Base-by-base conservation (phyloP, 441 rosid species). In the Eutrema salsugineum region DNA sequence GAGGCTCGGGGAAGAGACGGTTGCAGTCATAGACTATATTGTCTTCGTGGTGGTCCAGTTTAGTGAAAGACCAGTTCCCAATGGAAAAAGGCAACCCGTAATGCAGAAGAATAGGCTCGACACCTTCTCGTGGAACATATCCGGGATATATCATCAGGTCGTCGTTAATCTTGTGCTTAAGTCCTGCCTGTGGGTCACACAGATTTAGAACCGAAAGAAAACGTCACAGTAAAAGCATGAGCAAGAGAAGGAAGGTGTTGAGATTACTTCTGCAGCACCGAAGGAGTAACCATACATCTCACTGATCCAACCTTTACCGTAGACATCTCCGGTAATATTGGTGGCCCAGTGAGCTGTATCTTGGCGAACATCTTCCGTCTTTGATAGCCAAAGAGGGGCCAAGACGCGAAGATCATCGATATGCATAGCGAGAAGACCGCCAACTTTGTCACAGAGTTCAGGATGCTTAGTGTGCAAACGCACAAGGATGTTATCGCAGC, bases 211-310 rank as follows among this genome's bases (percentile, higher is more conserved):
- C 1, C 2, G 38, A 66, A 74, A 16, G 20, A 38, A 39, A 12
- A 39, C 2, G 66, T 46, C 3, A 72, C 3, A 7, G 12, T 30
- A 10, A 20, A 16, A 58, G 33, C 3, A 64, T 12, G 50, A 64
- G 57, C 15, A 43, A 56, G 59, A 51, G 46, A 65, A 68, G 67
- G 57, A 30, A 66, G 19, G 67, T 11, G 73, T 35, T 30, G 50
- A 76, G 86, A 71, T 17, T 78, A 95, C 99, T 71, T 95, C 94
- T 15, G 99, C 98, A 9, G 99, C 99, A 75, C 99, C 99, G 77
- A 95, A 95, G 40, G 99, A 93, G 86, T 95, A 95, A 80, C 99
- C 99, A 80, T 93, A 93, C 99, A 95, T 95, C 88, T 95, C 99
- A 76, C 98, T 95, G 61, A 95, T 95, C 98, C 98, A 95, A 70